Evolutionary conservation across 2,329 filamentous ascomycete species (phyloP).

Genomic region (Apiospora rasikravindrae): DNA sequence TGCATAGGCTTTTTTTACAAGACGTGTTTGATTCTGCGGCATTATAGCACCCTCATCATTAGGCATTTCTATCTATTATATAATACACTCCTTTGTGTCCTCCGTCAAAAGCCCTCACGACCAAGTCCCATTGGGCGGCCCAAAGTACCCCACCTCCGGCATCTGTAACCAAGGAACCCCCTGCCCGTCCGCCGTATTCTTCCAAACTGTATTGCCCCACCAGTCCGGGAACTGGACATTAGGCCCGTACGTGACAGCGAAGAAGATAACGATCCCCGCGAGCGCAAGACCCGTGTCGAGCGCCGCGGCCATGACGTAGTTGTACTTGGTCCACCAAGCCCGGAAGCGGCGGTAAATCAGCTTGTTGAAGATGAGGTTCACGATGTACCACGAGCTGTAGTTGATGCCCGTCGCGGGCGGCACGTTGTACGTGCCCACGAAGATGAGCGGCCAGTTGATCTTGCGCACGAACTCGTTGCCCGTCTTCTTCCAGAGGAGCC

Average conservation of each 20-base stretch:
- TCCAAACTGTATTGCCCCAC: conserved; percentile 55
- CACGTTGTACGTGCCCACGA: conserved; percentile 41
- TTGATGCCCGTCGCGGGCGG: conserved; percentile 43
- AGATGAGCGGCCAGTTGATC: conserved; percentile 41
- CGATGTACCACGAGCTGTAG: conserved; percentile 42
- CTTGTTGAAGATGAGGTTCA: conserved; percentile 40
- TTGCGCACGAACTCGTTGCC: conserved; percentile 38
- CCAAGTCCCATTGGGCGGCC: conserved; percentile 40
- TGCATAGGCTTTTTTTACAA: too few relatives aligned
- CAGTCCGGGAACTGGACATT: conserved; percentile 44
- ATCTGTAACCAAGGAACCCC: conserved; percentile 39
- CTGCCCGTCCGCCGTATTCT: conserved; percentile 40
- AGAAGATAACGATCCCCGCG: conserved; percentile 35
- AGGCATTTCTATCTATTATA: too few relatives aligned
- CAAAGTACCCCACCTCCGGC: conserved; percentile 41
- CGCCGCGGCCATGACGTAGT: conserved; percentile 42
- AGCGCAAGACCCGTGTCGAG: conserved; percentile 47
- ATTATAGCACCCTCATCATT: too few relatives aligned
- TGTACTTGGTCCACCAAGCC: conserved; percentile 42
- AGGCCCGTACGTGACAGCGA: conserved; percentile 33
- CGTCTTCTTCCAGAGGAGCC: conserved; percentile 45
- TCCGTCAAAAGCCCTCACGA: conserved; percentile 23
- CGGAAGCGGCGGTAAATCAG: conserved; percentile 35
- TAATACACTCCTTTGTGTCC: too few relatives aligned
- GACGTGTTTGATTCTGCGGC: too few relatives aligned